These are phyloP conservation scores for Scleroderma citrinum DNA, from an alignment of 768 basidiomycete genomes.

Conservation along the genomic window DNA sequence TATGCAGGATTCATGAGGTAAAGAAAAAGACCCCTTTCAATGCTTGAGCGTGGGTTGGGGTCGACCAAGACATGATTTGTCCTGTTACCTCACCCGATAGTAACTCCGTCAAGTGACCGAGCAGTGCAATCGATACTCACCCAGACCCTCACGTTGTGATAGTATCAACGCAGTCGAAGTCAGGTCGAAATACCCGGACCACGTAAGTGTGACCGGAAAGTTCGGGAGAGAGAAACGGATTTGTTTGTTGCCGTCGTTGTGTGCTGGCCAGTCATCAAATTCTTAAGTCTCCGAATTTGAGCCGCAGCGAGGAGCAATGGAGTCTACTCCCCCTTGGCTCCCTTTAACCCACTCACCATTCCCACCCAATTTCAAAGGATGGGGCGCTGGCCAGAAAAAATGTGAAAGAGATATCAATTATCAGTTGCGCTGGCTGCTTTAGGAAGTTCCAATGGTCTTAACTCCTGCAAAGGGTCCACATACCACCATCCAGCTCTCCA, in stretches of 20 bases:
- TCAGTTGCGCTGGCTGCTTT: too few species aligned
- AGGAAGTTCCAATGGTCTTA: too few species aligned
- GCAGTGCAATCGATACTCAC: background rate
- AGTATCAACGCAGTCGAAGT: background rate
- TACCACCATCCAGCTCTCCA: too few species aligned
- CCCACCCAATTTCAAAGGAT: background rate
- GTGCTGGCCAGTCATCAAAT: constrained; percentile 1
- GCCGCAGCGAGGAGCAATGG: background rate
- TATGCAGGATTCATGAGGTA: background rate
- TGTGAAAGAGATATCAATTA: too few species aligned
- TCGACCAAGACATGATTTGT: background rate
- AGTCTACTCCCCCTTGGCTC: background rate
- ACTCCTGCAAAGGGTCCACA: too few species aligned
- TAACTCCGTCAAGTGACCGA: constrained; percentile 5
- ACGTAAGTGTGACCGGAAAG: background rate
- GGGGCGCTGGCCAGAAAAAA: too few species aligned
- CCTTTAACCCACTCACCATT: background rate
- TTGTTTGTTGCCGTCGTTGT: background rate
- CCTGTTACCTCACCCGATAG: constrained; percentile 15
- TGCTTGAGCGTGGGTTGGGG: background rate
- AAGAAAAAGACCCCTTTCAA: constrained; percentile 5
- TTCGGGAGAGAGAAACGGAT: background rate
- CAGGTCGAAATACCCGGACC: background rate
- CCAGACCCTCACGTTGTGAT: background rate
- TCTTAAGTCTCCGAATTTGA: constrained; percentile 2